Base-by-base conservation (phyloP, 768 basidiomycete species). In the Leccinellum luteum region DNA sequence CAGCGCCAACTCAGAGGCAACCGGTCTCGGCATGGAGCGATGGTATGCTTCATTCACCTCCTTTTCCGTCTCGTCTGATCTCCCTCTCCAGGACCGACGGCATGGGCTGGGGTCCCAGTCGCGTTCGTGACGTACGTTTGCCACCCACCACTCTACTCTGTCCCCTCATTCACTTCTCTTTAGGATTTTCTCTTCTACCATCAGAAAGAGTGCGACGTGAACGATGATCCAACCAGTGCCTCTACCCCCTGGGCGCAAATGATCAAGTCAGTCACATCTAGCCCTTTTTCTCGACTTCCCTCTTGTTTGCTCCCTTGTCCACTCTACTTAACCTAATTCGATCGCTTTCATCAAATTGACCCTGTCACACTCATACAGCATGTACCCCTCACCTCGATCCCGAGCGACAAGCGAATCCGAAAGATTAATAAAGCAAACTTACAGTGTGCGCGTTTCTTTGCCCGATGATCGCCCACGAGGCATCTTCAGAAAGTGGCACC, bases 11-110 rank as follows among this genome's bases (percentile, higher is more conserved):
- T 85, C 87, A n/a, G 89, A 90, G 67, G 78, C 80, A 52, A 89
- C 89, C 10, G 90, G 90, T 14, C 81, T 91, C 48, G 90, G 90
- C 35, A 93, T 93, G 86, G 91, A 92, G 64, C 80, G 90, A 71
- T 91, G 91, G 86, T 84, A 66, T 35, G 76, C 68, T 45, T 31
- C 30, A 3, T 4, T 19, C 5, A 6, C 19, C 5, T 43, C 41
- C n/a, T 17, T 12, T 10, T 12, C 41, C 6, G 41, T 43, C 19
- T 19, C 5, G 10, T 43, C 41, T 43, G 10, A 43, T 43, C n/a
- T 13, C 41, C 41, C 41, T 43, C 12, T 19, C 41, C 41, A 43
- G 41, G 41, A 43, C 41, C 41, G 41, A 43, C 41, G 41, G 41
- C 41, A 43, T 43, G 41, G 41, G 41, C 41, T 43, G 41, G 41